phyloP scores from a whole-genome alignment of 179 eudicot species.

The Vitellaria paradoxa region DNA sequence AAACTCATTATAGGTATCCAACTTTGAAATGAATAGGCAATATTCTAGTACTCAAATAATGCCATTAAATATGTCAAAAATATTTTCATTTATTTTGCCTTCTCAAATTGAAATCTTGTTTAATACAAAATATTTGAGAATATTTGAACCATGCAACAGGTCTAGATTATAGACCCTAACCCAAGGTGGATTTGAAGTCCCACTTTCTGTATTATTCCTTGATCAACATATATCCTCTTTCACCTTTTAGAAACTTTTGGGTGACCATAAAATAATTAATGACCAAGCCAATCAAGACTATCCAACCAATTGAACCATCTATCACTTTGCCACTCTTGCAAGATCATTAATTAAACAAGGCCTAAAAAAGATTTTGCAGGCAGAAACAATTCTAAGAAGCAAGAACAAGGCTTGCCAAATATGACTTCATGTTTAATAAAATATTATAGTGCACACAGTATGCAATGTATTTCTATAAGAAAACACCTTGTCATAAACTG shows the following conservation, averaged over 20 bases:
- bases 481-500: constrained; percentile 94
- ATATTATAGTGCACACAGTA: not conserved
- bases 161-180: not conserved
- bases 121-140: not conserved
- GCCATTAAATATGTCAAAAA: not conserved
- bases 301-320: not conserved
- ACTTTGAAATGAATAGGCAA: not conserved
- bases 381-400: not conserved
- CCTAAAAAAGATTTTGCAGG: not conserved
- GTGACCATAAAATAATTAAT: not conserved
- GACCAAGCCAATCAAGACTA: not conserved
- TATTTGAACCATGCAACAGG: not conserved
- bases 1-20: not conserved
- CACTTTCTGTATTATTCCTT: not conserved
- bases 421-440: not conserved
- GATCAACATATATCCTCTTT: not conserved
- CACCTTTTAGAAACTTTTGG: not conserved
- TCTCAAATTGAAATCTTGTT: not conserved
- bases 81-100: not conserved
- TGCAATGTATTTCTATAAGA: too few relatives aligned
- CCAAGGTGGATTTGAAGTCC: not conserved
- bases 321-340: not conserved
- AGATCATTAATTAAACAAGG: not conserved
- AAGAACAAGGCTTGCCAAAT: not conserved
- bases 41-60: not conserved